phyloP scores from a whole-genome alignment of 2,329 filamentous ascomycete genomes.

The Didymella lethalis region DNA sequence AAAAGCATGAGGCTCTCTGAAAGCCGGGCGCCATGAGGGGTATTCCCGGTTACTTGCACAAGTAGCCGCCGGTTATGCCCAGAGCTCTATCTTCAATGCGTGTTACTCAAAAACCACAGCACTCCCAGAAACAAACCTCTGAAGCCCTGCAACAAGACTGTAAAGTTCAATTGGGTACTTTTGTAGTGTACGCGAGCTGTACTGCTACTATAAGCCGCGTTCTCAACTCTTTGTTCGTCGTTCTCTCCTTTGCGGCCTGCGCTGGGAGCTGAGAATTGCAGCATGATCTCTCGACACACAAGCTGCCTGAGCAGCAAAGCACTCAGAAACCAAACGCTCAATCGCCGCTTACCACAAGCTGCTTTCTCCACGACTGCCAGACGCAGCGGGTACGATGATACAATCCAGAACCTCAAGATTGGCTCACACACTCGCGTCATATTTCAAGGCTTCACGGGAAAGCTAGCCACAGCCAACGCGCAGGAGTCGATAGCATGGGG shows the following conservation, averaged over 20 bases:
- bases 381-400: slow-evolving; percentile 63
- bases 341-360: slow-evolving; percentile 21
- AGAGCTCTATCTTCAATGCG: slow-evolving; percentile 5
- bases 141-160: background rate
- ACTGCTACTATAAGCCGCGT: slow-evolving; percentile 1
- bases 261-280: slow-evolving; percentile 5
- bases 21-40: slow-evolving; percentile 13
- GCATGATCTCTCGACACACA: slow-evolving; percentile 23
- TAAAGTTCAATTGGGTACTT: slow-evolving; percentile 7
- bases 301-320: slow-evolving; percentile 21
- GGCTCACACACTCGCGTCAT: slow-evolving; percentile 71
- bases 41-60: slow-evolving; percentile 12
- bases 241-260: background rate
- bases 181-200: slow-evolving; percentile 1
- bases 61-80: slow-evolving; percentile 24
- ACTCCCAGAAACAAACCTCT: slow-evolving; percentile 4
- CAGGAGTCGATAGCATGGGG: slow-evolving; percentile 79
- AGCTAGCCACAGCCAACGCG: slow-evolving; percentile 76
- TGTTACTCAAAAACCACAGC: slow-evolving; percentile 17
- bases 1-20: slow-evolving; percentile 13
- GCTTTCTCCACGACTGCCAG: slow-evolving; percentile 42
- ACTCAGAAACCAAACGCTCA: slow-evolving; percentile 2
- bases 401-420: slow-evolving; percentile 71
- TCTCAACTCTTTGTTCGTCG: background rate
- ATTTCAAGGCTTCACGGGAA: slow-evolving; percentile 76